Base-by-base conservation (phyloP, 768 basidiomycete species). In the Chalciporus pseudorubinellus region DNA sequence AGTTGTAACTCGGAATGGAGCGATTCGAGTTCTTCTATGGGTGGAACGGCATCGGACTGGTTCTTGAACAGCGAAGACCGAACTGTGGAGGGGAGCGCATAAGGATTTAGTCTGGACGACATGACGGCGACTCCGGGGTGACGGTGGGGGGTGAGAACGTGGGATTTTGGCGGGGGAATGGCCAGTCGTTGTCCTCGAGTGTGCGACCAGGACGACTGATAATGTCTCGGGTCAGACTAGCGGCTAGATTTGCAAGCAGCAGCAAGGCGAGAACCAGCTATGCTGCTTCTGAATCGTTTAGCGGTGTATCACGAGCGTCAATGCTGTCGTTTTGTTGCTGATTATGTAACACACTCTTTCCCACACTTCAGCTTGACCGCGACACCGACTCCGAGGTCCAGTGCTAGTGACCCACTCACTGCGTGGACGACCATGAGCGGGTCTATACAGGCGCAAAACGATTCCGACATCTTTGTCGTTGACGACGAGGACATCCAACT, bases 1-100 rank as follows among this genome's bases (percentile, higher is more conserved):
- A 71, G 54, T 53, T 66, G 72, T 42, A 92, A 80, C 65, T 91
- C 87, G 39, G 73, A 60, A 36, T 85, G 80, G 19, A 91, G 76
- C 19, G 67, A 58, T 51, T 87, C 82, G 44, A 92, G 81, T 36
- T 92, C 90, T 46, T 87, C 84, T 16, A 81, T 80, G 19, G 84
- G 75, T 8, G 90, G 90, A 14, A 92, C 76, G 12, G 75, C 52
- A 50, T 89, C 85, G 50, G 86, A 74, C 1, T 77, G 77, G 57
- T 74, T 80, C 73, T 80, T 84, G 63, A 89, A 72, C 50, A 91
- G 71, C 51, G 75, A 64, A 36, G 87, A 86, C 54, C 77, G 80
- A 52, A 83, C 72, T 55, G 69, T 59, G n/a, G 76, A 66, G 42
- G 78, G 78, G 34, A 68, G 63, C 50, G 73, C 57, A 69, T 76